These are phyloP conservation scores for Xylaria sp. DNA, from an alignment of 2,329 filamentous ascomycete species.

Conservation along the genomic window DNA sequence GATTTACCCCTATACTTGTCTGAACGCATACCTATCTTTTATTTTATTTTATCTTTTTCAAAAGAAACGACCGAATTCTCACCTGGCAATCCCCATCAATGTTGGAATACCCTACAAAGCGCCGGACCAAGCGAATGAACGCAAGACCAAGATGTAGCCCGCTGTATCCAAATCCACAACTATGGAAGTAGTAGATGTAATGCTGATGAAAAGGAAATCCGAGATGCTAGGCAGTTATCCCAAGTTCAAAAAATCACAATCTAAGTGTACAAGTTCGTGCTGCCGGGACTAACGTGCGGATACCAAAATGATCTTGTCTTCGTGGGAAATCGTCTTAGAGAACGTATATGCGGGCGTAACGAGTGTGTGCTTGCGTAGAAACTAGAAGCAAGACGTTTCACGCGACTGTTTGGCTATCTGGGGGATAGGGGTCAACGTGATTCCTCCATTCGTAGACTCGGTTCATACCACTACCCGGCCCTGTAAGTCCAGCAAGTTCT, in stretches of 20 bases:
- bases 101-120: background rate
- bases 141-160: slow-evolving; percentile 17
- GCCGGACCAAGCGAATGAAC: slow-evolving; percentile 22
- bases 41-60: background rate
- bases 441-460: slow-evolving; percentile 49
- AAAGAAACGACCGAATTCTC: slow-evolving; percentile 17
- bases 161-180: slow-evolving; percentile 10
- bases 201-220: slow-evolving; percentile 7
- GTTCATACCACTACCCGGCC: slow-evolving; percentile 48
- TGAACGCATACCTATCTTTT: background rate
- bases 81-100: slow-evolving; percentile 14
- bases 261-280: slow-evolving; percentile 33
- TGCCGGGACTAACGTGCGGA: slow-evolving; percentile 10
- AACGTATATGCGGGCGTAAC: slow-evolving; percentile 23
- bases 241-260: slow-evolving; percentile 30
- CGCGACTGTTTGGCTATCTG: slow-evolving; percentile 33
- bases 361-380: slow-evolving; percentile 14
- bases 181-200: slow-evolving; percentile 8
- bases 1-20: background rate
- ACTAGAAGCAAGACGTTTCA: slow-evolving; percentile 19
- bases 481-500: slow-evolving; percentile 47
- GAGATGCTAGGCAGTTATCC: slow-evolving; percentile 10
- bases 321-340: slow-evolving; percentile 20
- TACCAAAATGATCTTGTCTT: slow-evolving; percentile 33
- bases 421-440: slow-evolving; percentile 42